These are phyloP conservation scores for Chaetomium globosum DNA, from an alignment of 2,329 filamentous ascomycete species.

Conservation along the genomic window DNA sequence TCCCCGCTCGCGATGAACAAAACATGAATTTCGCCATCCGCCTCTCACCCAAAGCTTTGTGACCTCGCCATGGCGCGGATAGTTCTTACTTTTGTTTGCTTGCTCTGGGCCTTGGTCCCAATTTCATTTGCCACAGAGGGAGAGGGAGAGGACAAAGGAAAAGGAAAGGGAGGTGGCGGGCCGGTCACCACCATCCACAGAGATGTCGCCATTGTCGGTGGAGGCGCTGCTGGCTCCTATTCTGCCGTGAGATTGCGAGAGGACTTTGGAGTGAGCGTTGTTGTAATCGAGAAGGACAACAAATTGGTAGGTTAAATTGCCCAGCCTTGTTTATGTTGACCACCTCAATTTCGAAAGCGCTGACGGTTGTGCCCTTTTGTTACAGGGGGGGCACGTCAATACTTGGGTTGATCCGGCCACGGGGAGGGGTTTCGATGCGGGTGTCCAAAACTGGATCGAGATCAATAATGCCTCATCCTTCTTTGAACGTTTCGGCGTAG, in stretches of 20 bases:
- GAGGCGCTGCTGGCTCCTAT: not conserved
- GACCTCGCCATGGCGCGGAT: not conserved
- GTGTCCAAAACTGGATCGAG: not conserved
- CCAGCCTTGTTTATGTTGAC: not conserved
- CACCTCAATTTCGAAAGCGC: not conserved
- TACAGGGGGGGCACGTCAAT: not conserved
- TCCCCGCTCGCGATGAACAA: too few species aligned
- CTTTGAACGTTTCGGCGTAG: not conserved
- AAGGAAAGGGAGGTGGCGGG: not conserved
- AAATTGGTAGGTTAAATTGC: not conserved
- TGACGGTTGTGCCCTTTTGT: not conserved
- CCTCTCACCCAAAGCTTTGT: not conserved
- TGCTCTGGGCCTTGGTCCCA: not conserved
- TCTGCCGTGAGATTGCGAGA: not conserved
- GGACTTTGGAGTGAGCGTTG: not conserved
- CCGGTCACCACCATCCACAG: not conserved
- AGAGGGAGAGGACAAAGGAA: not conserved
- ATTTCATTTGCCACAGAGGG: not conserved
- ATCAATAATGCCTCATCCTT: not conserved
- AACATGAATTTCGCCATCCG: not conserved
- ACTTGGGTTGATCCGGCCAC: conserved; percentile 2
- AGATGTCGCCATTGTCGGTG: not conserved
- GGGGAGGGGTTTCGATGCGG: not conserved
- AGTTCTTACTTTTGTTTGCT: not conserved
- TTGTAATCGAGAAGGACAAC: not conserved